Percentiles rank a stretch among this genome's conserved stretches.
Evolutionary conservation across 2,329 filamentous ascomycete species (phyloP).

Genomic region (Orbilia quercus): DNA sequence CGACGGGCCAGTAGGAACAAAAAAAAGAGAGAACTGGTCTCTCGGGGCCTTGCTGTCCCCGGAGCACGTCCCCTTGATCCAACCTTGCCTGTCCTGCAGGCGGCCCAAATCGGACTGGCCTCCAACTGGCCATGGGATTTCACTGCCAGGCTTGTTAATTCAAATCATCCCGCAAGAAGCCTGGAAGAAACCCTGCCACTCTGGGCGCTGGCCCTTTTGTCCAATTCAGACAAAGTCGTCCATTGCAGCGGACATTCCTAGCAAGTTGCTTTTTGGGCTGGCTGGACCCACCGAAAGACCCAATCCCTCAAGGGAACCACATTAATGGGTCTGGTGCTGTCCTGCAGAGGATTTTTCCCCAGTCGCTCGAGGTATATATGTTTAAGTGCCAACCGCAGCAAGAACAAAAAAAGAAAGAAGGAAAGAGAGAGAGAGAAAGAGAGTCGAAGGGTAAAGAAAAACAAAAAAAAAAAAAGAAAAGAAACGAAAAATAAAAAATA

Average conservation of each 20-base stretch:
- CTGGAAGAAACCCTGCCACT: conserved; percentile 50
- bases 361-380: conserved; percentile 8
- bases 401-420: conserved; percentile 18
- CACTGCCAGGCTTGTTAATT: conserved; percentile 32
- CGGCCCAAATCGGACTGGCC: conserved; percentile 22
- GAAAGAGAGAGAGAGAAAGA: conserved; percentile 19
- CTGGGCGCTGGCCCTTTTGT: conserved; percentile 41
- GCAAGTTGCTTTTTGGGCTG: conserved; percentile 41
- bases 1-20: conserved; percentile 28
- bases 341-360: conserved; percentile 29
- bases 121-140: conserved; percentile 47
- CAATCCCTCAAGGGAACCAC: conserved; percentile 40
- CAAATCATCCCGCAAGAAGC: conserved; percentile 56
- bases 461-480: conserved; percentile 22
- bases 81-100: conserved; percentile 30
- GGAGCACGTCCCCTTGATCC: conserved; percentile 22
- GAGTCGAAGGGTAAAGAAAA: conserved; percentile 33
- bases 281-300: conserved; percentile 33
- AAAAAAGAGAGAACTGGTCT: conserved; percentile 5
- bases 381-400: conserved; percentile 42
- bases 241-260: conserved; percentile 19
- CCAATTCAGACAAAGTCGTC: conserved; percentile 48
- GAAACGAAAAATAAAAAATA: conserved; percentile 33
- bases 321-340: conserved; percentile 42
- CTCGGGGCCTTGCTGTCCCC: conserved; percentile 32